Base-by-base conservation (phyloP, 176 grass and related monocot genomes). In the Melocanna baccifera region DNA sequence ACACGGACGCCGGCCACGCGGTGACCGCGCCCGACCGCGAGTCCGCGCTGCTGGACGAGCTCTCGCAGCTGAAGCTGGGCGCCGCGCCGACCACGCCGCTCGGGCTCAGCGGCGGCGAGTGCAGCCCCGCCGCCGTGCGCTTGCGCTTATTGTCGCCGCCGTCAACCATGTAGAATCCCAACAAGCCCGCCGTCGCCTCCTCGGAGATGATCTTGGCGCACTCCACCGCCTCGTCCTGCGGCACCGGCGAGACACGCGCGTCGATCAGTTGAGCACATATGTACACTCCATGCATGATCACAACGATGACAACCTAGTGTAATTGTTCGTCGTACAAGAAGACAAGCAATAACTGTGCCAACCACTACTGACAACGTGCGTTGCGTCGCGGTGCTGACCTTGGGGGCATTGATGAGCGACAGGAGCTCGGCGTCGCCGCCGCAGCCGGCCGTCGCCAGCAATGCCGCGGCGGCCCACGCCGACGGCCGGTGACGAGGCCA, bases 401-500 rank as follows among this genome's bases (percentile, higher is more conserved):
- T 70, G 30, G 90, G 75, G 29, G 78, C 82, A 37, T 90, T 62
- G 78, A 94, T 85, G 87, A 94, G 85, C 11, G 75, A 83, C 12
- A 88, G 25, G 25, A 92, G 75, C 25, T 77, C 62, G 45, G 58
- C 19, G 84, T 76, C 81, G 43, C 71, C 23, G 66, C 30, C 43
- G 73, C 29, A 57, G 26, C 28, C 50, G 20, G 78, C 72, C 15
- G 85, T 91, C 34, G 71, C 73, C 29, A 89, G 78, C 71, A 98
- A 78, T 46, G 83, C 86, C 39, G 93, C 91, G 22, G 91, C 83
- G 8, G 96, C 93, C 96, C 96, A 98, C 0, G 86, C 84, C 12
- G 96, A 96, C 29, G 96, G 83, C 39, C 83, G 78, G 78, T 96
- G 82, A 9, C 72, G 87, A 52, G 94, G 77, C 96, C 96, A 99